Base-by-base conservation (phyloP, 441 rosid species). In the Mallotus japonicus region DNA sequence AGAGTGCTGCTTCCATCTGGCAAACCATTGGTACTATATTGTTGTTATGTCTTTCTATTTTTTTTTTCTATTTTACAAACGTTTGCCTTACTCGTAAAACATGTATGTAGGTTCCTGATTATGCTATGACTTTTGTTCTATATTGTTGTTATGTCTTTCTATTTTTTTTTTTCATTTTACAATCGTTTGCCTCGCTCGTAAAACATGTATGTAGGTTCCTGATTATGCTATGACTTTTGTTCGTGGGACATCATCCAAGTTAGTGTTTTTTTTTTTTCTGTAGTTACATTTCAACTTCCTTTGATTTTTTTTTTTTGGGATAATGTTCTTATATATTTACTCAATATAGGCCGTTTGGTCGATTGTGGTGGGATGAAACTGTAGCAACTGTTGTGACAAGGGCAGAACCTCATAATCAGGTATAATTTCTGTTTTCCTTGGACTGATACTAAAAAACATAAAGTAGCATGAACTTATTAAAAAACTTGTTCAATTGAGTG, bases 401-500 rank as follows among this genome's bases (percentile, higher is more conserved):
- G 60, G 74, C 74, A 7, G 74, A 71, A 59, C 74, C 74, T 13
- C 75, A 72, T n/a, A 72, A 72, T 62, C 75, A 72, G 75, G 75
- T 72, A 12, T 37, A 34, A 37, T 14, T 8, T 17, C 6, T 0
- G 2, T 50, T 54, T 50, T 5, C 8, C 4, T 51, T 9, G 8
- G 4, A 28, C 16, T n/a, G 51, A 0, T 13, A 50, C 55, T 1
- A 12, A 12, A 14, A 15, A 11, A 50, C 17, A 4, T 0, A 15
- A 14, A 13, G 5, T 50, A 50, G 54, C 54, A 1, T 3, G 54
- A 44, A 7, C 1, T 7, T 0, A 11, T 6, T 7, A 54, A 5
- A 17, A 54, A n/a, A 17, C 6, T 2, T 55, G 9, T 12, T 19
- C 13, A 44, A 9, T 44, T 44, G 49, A 0, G 49, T 10, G 12